Evolutionary conservation across 2,329 filamentous ascomycete genomes (phyloP), one percentile per base, ranked within the genome.

Genomic region (Fusarium sp.): DNA sequence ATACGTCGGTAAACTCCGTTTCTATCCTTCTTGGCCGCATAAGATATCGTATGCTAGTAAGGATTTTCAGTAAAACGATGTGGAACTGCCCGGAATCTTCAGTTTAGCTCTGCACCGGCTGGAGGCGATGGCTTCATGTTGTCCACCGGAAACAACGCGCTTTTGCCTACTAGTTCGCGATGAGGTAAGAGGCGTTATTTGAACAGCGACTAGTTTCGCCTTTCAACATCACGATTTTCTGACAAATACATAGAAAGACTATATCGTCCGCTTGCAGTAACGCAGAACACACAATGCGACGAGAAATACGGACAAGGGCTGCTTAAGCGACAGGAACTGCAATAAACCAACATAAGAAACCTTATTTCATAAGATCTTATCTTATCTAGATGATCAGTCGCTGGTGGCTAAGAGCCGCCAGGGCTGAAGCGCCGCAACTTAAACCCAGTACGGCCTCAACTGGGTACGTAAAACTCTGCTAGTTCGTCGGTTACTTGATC

Each of bases 301-400:
- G 23, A 23, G n/a, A 10, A 44, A 18, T 8, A 18, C n/a, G 19
- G 10, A 45, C 51, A 61, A 21, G 51, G 29, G 23, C 35, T 38
- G 25, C 19, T 48, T 10, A 44, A 44, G 25, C 16, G 19, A 42
- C n/a, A 44, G 1, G 23, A 23, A 11, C 10, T 21, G 5, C 29
- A 11, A 23, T 21, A 14, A 35, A 57, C 46, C 37, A 55, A 56
- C 48, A 56, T 39, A 5, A 46, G 18, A 27, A 63, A 44, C 11
- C 21, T 35, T 33, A 21, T 51, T 27, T 25, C 15, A n/a, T 16
- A 18, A 7, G 48, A 68, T 68, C 63, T 68, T 63, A 68, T 68
- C 63, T 68, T 45, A 68, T 68, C 65, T 51, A n/a, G 56, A 63
- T 63, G 27, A 69, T 51, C 42, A 31, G 12, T 25, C 10, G 18